Base-by-base conservation (phyloP, 2,329 filamentous ascomycete genomes). In the Lasiodiplodia theobromae region DNA sequence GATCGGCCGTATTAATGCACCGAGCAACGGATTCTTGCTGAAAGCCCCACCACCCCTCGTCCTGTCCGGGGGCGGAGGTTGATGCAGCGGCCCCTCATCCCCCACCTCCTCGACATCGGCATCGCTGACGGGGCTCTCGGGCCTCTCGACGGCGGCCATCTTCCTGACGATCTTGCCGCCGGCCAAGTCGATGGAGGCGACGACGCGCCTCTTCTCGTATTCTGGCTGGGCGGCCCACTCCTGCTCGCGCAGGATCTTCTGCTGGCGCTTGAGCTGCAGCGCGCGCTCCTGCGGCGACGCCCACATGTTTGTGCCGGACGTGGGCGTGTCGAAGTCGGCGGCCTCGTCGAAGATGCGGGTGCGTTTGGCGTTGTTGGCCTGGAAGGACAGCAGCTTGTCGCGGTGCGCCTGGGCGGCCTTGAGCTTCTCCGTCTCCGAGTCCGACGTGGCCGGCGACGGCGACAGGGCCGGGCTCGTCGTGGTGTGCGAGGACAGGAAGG, bases 261-360 rank as follows among this genome's bases (percentile, higher is more conserved):
- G 94, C 80, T 97, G 94, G 69, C 89, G 87, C 80, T 95, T 96
- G 68, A 97, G 82, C 77, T 96, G 93, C 71, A 89, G 84, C 0
- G 94, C 94, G 52, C 94, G 86, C 78, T 97, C 93, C 71, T 92
- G 89, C 0, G 94, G 93, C 18, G 84, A 93, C 62, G 93, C 92
- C 94, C 94, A 97, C 82, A 96, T 91, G 73, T 87, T 93, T 4
- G 87, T 84, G 6, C 89, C 87, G 38, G 82, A 78, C 74, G 65
- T 83, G 0, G 89, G 87, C 0, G 88, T 88, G 72, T 92, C 90
- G 71, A 88, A 91, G 75, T 92, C 90, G 1, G 90, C 88, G 0
- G 93, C 94, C 81, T 97, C 94, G 74, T 97, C 94, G 47, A 93
- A 88, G 18, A 97, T 91, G 18, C 90, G 92, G 1, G 94, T 97